A percentile compares a stretch with the other conserved stretches of the same genome.
These are phyloP conservation scores for Rhamnella rubrinervis DNA, from an alignment of 331 rosid species.

Conservation along the genomic window DNA sequence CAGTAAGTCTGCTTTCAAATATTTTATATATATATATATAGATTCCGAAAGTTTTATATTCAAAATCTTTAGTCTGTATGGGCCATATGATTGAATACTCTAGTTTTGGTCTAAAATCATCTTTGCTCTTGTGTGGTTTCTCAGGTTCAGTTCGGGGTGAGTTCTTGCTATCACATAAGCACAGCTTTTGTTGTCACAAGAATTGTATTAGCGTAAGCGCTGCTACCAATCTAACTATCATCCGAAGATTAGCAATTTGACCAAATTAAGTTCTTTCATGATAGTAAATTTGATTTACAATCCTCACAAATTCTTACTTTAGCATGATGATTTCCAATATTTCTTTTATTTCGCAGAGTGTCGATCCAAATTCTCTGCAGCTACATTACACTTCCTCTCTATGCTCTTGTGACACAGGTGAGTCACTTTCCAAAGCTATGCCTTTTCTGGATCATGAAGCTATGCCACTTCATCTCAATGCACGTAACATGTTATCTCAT, in stretches of 20 bases:
- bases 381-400: slow-evolving; percentile 40
- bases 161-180: slow-evolving; percentile 50
- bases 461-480: neutral
- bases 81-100: neutral
- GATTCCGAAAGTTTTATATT: neutral
- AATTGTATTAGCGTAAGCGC: slow-evolving; percentile 40
- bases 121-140: neutral
- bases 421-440: neutral
- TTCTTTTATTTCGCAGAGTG: slow-evolving; percentile 22
- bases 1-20: slow-evolving; percentile 28
- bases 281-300: neutral
- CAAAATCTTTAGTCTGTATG: too few relatives aligned
- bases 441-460: too few relatives aligned
- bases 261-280: neutral
- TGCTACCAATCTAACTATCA: neutral
- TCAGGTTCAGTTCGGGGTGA: slow-evolving; percentile 38
- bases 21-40: neutral
- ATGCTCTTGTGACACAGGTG: slow-evolving; percentile 50
- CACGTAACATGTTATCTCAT: neutral
- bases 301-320: neutral
- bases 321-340: neutral
- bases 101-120: neutral
- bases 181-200: slow-evolving; percentile 21
- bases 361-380: slow-evolving; percentile 32
- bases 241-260: neutral